Percentiles rank a stretch among this genome's conserved stretches.
phyloP scores from a whole-genome alignment of 805 yeast genomes.

The Kodamaea leandrae region DNA sequence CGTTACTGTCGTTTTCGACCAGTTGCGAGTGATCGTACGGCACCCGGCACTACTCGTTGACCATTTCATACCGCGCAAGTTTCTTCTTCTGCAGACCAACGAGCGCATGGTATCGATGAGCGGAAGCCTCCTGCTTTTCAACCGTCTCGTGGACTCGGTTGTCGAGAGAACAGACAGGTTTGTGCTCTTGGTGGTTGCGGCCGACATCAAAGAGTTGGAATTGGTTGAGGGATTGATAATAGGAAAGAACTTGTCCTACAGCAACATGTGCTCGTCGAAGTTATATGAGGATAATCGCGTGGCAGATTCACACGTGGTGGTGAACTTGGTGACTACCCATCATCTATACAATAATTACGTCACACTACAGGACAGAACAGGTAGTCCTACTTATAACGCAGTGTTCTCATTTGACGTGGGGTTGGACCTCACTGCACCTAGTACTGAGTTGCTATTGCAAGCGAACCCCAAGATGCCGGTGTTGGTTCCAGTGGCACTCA shows the following conservation, averaged over 20 bases:
- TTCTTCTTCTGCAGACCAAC: constrained; percentile 63
- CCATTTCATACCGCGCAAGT: constrained; percentile 71
- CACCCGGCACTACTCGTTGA: constrained; percentile 75
- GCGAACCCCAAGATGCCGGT: constrained; percentile 27
- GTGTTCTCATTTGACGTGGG: constrained; percentile 37
- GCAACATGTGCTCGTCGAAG: constrained; percentile 65
- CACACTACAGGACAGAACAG: constrained; percentile 17
- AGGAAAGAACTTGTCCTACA: constrained; percentile 67
- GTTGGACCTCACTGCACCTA: constrained; percentile 33
- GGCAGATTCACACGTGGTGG: constrained; percentile 11
- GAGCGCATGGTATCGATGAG: constrained; percentile 51
- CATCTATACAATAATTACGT: constrained; percentile 35
- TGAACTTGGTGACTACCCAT: constrained; percentile 30
- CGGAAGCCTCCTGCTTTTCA: constrained; percentile 58
- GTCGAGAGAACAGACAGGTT: constrained; percentile 17
- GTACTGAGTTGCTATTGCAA: constrained; percentile 33
- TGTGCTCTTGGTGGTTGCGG: constrained; percentile 49
- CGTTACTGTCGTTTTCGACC: constrained; percentile 43
- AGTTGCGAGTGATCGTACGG: constrained; percentile 49
- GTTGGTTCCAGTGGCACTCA: constrained; percentile 34
- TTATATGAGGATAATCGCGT: constrained; percentile 43
- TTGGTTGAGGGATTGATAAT: constrained; percentile 72
- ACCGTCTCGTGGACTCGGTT: constrained; percentile 41
- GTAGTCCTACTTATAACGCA: constrained; percentile 22
- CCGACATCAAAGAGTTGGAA: constrained; percentile 67